phyloP scores from a whole-genome alignment of 768 basidiomycete species.

The Leccinellum albellum region DNA sequence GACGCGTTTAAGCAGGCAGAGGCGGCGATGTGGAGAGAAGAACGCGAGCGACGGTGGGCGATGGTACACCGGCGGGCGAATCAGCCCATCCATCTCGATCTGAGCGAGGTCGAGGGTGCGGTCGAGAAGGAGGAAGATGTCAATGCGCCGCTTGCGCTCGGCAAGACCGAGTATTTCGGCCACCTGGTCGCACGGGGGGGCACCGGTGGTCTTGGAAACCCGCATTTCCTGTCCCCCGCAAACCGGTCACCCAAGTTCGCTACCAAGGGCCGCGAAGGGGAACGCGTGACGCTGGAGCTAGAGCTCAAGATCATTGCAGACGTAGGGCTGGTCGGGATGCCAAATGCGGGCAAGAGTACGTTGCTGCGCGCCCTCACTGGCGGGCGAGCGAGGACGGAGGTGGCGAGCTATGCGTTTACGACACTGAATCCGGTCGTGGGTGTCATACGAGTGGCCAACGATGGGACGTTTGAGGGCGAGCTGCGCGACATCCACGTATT shows the following conservation, averaged over 20 bases:
- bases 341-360: constrained; percentile 93
- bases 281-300: constrained; percentile 75
- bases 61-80: constrained; percentile 37
- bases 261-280: constrained; percentile 67
- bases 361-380: constrained; percentile 86
- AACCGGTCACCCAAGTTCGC: constrained; percentile 87
- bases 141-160: constrained; percentile 57
- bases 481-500: constrained; percentile 47
- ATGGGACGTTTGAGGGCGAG: constrained; percentile 70
- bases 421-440: constrained; percentile 94
- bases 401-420: constrained; percentile 92
- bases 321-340: constrained; percentile 93
- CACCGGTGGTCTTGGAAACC: constrained; percentile 81
- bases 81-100: constrained; percentile 54
- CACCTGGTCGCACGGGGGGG: constrained; percentile 77
- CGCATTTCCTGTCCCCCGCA: constrained; percentile 66
- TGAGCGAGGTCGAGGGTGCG: constrained; percentile 47
- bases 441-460: constrained; percentile 77
- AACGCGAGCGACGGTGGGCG: constrained; percentile 53
- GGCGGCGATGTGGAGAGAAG: constrained; percentile 52
- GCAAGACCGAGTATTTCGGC: constrained; percentile 49
- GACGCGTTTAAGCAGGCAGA: constrained; percentile 74
- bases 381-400: constrained; percentile 75
- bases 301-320: constrained; percentile 95
- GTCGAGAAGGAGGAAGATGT: constrained; percentile 19